A percentile compares a stretch with the other conserved stretches of the same genome.
These are phyloP conservation scores for Coniochaeta sp. DNA, from an alignment of 2,329 filamentous ascomycete species.

Conservation along the genomic window DNA sequence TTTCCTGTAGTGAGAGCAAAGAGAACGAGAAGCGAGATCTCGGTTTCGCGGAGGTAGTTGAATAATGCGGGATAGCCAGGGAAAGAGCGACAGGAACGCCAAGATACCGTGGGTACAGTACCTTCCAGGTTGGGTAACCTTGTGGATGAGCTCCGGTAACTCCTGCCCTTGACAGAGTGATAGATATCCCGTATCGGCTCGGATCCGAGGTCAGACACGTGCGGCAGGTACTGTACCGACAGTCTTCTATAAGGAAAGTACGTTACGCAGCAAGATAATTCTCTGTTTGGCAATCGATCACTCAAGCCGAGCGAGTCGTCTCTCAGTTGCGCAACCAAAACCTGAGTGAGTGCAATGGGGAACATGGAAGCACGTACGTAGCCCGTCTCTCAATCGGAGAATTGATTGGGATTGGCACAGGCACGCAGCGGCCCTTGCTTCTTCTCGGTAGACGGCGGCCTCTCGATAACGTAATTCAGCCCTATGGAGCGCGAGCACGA, in stretches of 20 bases:
- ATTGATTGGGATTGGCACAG: neutral
- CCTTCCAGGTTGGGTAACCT: too few species aligned
- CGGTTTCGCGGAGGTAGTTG: too few species aligned
- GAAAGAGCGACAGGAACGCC: neutral
- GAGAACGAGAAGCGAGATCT: too few species aligned
- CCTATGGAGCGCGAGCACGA: neutral
- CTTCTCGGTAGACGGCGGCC: neutral
- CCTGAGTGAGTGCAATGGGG: neutral
- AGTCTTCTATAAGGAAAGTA: too few species aligned
- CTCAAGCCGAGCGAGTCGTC: neutral
- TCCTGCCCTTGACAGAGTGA: neutral
- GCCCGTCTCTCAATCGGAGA: neutral
- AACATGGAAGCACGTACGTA: too few species aligned
- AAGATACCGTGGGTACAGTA: too few species aligned
- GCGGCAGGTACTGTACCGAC: too few species aligned
- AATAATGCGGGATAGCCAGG: neutral
- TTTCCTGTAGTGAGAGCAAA: too few species aligned
- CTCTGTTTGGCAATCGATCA: too few species aligned
- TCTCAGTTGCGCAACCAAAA: neutral
- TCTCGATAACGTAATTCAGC: conserved; percentile 3
- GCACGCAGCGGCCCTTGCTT: neutral
- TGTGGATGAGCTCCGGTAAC: neutral
- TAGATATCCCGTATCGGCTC: neutral
- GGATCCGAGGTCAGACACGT: neutral
- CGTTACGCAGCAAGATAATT: too few species aligned